Percentiles rank a stretch among this genome's conserved stretches.
These are phyloP conservation scores for Phytophthora sansomeana DNA, from an alignment of 352 stramenopile genomes.

Conservation along the genomic window DNA sequence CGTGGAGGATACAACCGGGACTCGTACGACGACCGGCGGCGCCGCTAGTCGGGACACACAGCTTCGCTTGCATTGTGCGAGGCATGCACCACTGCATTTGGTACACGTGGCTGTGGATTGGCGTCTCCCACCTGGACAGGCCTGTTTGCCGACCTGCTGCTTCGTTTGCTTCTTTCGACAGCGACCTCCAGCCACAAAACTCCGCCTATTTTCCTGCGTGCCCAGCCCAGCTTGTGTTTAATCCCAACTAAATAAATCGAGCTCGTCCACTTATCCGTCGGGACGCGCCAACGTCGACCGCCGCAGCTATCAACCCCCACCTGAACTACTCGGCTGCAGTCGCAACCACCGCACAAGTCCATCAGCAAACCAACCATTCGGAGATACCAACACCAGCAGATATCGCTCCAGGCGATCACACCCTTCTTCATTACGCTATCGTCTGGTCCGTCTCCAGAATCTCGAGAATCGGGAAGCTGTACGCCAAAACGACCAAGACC, in stretches of 20 bases:
- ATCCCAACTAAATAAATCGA: conserved; percentile 73
- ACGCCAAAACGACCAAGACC: conserved; percentile 12
- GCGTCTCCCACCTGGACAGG: conserved; percentile 11
- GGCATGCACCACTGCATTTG: conserved; percentile 24
- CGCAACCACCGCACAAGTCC: conserved; percentile 11
- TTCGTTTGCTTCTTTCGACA: conserved; percentile 21
- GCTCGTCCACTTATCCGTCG: conserved; percentile 57
- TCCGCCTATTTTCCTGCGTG: conserved; percentile 35
- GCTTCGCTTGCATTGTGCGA: conserved; percentile 2
- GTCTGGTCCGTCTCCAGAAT: conserved; percentile 15
- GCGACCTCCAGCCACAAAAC: conserved; percentile 23
- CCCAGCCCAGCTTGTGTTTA: conserved; percentile 62
- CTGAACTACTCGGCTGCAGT: conserved; percentile 5
- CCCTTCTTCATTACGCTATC: conserved; percentile 26
- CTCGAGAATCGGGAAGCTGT: conserved; percentile 1
- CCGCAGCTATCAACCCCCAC: conserved; percentile 20
- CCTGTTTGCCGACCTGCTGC: conserved; percentile 11
- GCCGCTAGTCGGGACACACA: conserved; percentile 35
- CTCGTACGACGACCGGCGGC: conserved; percentile 49
- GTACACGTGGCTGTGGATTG: conserved; percentile 26
- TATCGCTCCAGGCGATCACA: conserved; percentile 14
- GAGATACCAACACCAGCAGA: not conserved
- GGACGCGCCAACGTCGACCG: conserved; percentile 37
- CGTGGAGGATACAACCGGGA: conserved; percentile 56
- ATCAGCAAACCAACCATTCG: too few species aligned